phyloP scores from a whole-genome alignment of 2,329 filamentous ascomycete genomes.

The Scedosporium apiospermum region DNA sequence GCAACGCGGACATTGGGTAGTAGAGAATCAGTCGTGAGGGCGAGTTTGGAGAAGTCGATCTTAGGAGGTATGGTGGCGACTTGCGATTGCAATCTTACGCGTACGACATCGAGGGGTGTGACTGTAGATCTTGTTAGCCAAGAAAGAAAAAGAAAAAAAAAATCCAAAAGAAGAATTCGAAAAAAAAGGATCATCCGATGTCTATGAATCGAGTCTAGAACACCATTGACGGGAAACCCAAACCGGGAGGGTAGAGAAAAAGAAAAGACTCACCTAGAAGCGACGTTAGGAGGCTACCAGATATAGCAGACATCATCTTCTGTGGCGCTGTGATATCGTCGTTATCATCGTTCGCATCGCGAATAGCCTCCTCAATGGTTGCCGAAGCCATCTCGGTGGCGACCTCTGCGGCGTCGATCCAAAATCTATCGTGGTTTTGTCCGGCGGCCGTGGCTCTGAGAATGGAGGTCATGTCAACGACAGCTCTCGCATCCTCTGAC shows the following conservation, averaged over 20 bases:
- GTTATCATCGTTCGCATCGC: conserved; percentile 18
- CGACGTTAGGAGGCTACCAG: conserved; percentile 82
- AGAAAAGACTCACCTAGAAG: conserved; percentile 59
- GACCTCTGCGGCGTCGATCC: background rate
- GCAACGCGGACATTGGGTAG: conserved; percentile 61
- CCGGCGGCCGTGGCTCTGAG: background rate
- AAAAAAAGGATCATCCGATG: background rate
- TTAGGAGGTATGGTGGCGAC: conserved; percentile 37
- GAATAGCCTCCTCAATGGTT: background rate
- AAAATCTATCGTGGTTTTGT: conserved; percentile 3
- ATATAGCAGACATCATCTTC: conserved; percentile 91
- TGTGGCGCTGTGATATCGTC: conserved; percentile 70
- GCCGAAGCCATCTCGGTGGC: background rate
- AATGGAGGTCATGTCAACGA: conserved; percentile 2
- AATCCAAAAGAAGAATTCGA: background rate
- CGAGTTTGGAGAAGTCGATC: conserved; percentile 45
- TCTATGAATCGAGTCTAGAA: background rate
- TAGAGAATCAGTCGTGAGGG: conserved; percentile 46
- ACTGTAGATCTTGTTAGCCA: conserved; percentile 40
- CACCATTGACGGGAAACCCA: background rate
- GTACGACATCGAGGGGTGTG: conserved; percentile 92
- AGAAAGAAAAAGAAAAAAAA: conserved; percentile 2
- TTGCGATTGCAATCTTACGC: conserved; percentile 88
- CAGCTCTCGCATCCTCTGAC: background rate
- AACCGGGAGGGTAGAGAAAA: background rate